Percentiles rank a stretch among this genome's conserved stretches.
Conservation (phyloP, 2,329 filamentous ascomycete species). For the Neopestalotiopsis rosae region DNA sequence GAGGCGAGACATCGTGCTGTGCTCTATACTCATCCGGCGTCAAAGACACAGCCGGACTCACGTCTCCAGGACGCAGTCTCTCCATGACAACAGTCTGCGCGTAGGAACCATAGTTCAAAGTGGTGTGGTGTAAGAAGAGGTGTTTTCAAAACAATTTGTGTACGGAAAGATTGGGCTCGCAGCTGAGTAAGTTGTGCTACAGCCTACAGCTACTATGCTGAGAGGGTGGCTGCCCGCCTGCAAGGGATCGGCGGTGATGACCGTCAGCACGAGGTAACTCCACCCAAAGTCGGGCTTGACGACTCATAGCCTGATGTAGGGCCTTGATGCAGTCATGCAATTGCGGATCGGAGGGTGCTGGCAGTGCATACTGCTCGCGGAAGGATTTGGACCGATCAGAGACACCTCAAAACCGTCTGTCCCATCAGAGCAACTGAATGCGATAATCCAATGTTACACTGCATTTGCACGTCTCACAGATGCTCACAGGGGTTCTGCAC, state of each 20-base stretch:
- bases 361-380: neutral
- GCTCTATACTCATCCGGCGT: conserved; percentile 12
- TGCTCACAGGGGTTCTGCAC: neutral
- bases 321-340: neutral
- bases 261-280: conserved; percentile 4
- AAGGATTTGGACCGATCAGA: conserved; percentile 1
- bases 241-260: conserved; percentile 10
- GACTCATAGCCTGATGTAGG: neutral
- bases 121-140: neutral
- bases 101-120: neutral
- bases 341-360: conserved; percentile 6
- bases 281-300: neutral
- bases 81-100: conserved; percentile 9
- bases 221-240: conserved; percentile 3
- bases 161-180: neutral
- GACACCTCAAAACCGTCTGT: neutral
- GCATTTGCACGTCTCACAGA: neutral
- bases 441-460: neutral
- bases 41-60: conserved; percentile 8
- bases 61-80: conserved; percentile 17
- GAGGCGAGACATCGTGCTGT: conserved; percentile 12
- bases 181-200: conserved; percentile 13
- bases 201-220: neutral
- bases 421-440: conserved; percentile 8
- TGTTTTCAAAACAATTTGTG: neutral